Base-by-base conservation (phyloP, 2,329 filamentous ascomycete species). In the Venturia carpophila region DNA sequence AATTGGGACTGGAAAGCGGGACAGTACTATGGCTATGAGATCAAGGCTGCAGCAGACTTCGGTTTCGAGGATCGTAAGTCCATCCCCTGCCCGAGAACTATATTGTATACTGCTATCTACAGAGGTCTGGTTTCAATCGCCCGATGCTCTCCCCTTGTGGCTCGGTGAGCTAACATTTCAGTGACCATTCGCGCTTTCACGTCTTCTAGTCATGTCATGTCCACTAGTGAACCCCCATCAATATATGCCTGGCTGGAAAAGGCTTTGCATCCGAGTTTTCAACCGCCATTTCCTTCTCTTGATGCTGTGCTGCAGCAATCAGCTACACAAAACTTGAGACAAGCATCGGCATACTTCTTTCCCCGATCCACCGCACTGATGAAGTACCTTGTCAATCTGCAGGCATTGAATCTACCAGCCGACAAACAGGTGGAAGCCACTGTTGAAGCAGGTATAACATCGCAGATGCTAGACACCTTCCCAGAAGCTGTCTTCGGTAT, bases 401-500 rank as follows among this genome's bases (percentile, higher is more conserved):
- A 37, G 58, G 63, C 63, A 15, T 41, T 41, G 9, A 27, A 37
- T 10, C 64, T 61, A 37, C 27, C 64, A 27, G 39, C 55, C 27
- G 21, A 65, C 10, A 62, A 65, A 43, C 64, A 89, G 68, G 88
- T 95, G 2, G 87, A 94, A 71, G 81, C 87, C 30, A 87, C 97
- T 77, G 82, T 87, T 66, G 79, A 84, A 55, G 87, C 87, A 67
- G 87, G 88, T 0, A 84, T 96, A 60, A 86, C 83, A 7, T 75
- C 77, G 11, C 79, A 83, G 30, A 78, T 92, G 61, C 82, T 97
- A 19, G 90, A 96, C 68, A 92, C 90, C 0, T 79, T 97, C 1
- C 93, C 94, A 1, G 91, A 96, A 74, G 87, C 90, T 34, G 81
- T 97, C n/a, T 83, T 90, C 64, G 84, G 88, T 1, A 89, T 90